phyloP scores from a whole-genome alignment of 2,329 filamentous ascomycete genomes.

The Magnaporthiopsis incrustans region DNA sequence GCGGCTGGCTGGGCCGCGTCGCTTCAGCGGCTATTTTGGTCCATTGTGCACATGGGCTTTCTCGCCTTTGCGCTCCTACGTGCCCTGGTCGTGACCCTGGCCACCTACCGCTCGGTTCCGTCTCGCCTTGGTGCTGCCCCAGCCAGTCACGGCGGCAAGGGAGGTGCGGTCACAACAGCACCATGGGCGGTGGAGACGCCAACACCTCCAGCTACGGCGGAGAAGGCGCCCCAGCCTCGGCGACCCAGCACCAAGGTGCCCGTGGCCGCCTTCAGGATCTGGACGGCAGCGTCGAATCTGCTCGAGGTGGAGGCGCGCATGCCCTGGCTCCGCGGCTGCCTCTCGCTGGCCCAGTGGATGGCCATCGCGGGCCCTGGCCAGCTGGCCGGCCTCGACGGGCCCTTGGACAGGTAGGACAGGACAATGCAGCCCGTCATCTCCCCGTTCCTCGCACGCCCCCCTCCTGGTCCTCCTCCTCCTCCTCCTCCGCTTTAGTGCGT shows the following conservation, averaged over 20 bases:
- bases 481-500: background rate
- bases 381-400: conserved; percentile 66
- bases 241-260: conserved; percentile 41
- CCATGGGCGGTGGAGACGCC: background rate
- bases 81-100: conserved; percentile 54
- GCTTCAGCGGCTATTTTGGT: conserved; percentile 44
- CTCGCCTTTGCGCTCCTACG: conserved; percentile 55
- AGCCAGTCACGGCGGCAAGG: conserved; percentile 1
- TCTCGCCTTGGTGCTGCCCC: conserved; percentile 27
- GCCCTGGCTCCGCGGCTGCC: conserved; percentile 77
- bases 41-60: conserved; percentile 46
- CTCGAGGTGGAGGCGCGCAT: conserved; percentile 71
- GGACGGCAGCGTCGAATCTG: conserved; percentile 64
- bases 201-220: background rate
- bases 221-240: background rate
- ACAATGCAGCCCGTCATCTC: conserved; percentile 4
- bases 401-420: conserved; percentile 77
- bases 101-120: conserved; percentile 60
- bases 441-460: conserved; percentile 3
- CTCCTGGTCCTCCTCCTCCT: conserved; percentile 5
- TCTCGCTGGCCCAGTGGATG: conserved; percentile 70
- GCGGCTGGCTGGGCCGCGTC: conserved; percentile 18
- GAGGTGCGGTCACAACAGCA: background rate
- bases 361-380: conserved; percentile 65
- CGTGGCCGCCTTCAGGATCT: conserved; percentile 69